Base-by-base conservation (phyloP, 345 rosid species). In the Psidium guajava region DNA sequence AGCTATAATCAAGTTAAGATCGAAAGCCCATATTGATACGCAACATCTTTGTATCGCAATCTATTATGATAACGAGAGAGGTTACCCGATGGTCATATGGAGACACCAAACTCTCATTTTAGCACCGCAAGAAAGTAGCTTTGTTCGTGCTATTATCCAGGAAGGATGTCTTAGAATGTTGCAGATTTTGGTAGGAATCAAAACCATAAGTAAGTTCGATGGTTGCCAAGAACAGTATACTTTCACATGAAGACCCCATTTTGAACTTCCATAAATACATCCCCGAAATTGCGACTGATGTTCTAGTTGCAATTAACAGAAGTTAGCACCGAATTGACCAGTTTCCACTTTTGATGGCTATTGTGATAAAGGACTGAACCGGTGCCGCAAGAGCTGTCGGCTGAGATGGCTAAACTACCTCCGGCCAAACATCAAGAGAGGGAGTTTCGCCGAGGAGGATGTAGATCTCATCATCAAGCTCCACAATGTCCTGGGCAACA, bases 311-410 rank as follows among this genome's bases (percentile, higher is more conserved):
- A 69, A 36, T 69, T 69, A 69, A 40, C 24, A 69, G 47, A 36
- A 36, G 47, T 36, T 5, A 36, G 24, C 47, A 69, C 80, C 40
- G 13, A 32, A 81, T 56, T 74, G 40, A 69, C 47, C 42, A 69
- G 80, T 44, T 56, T 32, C 36, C 82, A n/a, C 32, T 24, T 22
- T 22, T 56, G 10, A 32, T 73, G 54, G 53, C 83, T 74, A 21
- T 53, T 75, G 42, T 25, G 49, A 47, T 54, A 42, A 82, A 91
- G 92, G 93, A 27, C 85, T 91, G 5, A 89, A 88, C 54, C 86
- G 91, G 85, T 90, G 93, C 86, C 86, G 92, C 7, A 90, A 90
- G 86, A 91, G 93, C 85, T 89, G 91, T 53, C 85, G 92, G 40
- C 83, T 90, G 61, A 88, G 93, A 61, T 90, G 93, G 92, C 52